phyloP scores from a whole-genome alignment of 768 basidiomycete species.

The Boletus sp. region DNA sequence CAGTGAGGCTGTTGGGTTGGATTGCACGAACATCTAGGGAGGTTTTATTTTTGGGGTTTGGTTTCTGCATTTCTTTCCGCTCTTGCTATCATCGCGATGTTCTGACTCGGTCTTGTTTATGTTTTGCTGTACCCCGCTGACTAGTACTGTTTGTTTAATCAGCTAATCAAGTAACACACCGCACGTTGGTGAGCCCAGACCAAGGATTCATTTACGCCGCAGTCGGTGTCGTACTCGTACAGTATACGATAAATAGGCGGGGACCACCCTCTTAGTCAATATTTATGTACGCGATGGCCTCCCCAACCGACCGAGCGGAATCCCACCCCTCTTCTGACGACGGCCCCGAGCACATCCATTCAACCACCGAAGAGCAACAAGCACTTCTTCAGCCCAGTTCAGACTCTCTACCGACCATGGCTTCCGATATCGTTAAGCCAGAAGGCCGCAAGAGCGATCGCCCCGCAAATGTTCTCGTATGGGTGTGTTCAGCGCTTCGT shows the following conservation, averaged over 20 bases:
- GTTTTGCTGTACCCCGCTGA: slow-evolving; percentile 26
- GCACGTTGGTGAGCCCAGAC: too few species aligned
- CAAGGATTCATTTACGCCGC: too few species aligned
- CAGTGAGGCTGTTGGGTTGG: slow-evolving; percentile 1
- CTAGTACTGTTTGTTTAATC: slow-evolving; percentile 27
- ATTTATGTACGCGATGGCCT: slow-evolving; percentile 2
- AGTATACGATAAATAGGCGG: not conserved
- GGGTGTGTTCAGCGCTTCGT: slow-evolving; percentile 32
- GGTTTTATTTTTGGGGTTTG: slow-evolving; percentile 17
- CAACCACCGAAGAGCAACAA: slow-evolving; percentile 13
- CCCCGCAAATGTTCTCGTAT: slow-evolving; percentile 31
- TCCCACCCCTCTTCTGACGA: not conserved
- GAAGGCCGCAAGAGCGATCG: slow-evolving; percentile 41
- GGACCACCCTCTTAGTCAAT: not conserved
- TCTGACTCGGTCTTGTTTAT: slow-evolving; percentile 2
- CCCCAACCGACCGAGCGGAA: not conserved
- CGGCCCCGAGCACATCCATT: not conserved
- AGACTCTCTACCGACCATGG: slow-evolving; percentile 14
- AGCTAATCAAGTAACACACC: slow-evolving; percentile 8
- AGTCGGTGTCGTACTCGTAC: too few species aligned
- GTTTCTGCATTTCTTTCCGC: slow-evolving; percentile 12
- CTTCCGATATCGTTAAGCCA: slow-evolving; percentile 26
- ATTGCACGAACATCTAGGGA: slow-evolving; percentile 10
- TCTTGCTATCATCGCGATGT: slow-evolving; percentile 15
- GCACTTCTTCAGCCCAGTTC: slow-evolving; percentile 3